Conservation (phyloP, 2,329 filamentous ascomycete genomes). For the Colletotrichum sp. region DNA sequence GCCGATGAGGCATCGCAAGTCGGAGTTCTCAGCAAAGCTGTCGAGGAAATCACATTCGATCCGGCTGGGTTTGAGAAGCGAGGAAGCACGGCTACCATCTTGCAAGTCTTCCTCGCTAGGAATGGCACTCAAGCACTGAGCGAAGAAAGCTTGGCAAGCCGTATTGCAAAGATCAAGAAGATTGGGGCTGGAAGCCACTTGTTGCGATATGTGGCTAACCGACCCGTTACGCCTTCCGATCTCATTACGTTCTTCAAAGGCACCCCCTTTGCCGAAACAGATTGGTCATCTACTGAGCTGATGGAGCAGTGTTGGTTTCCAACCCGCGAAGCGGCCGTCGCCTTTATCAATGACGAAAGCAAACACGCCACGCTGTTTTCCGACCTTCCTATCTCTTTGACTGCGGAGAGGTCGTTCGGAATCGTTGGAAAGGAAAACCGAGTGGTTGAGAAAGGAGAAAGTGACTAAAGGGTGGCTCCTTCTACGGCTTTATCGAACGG, state of each 20-base stretch:
- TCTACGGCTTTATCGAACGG: fast-evolving
- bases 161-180: neutral
- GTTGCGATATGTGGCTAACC: neutral
- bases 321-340: neutral
- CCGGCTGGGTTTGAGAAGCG: neutral
- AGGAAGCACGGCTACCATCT: neutral
- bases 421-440: neutral
- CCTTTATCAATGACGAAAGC: neutral
- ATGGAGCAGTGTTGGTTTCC: slow-evolving; percentile 1
- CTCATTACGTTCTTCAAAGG: neutral
- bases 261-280: neutral
- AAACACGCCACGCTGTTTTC: neutral
- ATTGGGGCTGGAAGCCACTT: neutral
- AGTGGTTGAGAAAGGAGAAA: neutral
- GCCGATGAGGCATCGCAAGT: neutral
- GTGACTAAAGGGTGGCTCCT: neutral
- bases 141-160: neutral
- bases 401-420: neutral
- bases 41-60: neutral
- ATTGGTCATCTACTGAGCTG: neutral
- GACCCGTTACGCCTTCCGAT: neutral
- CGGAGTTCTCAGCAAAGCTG: neutral
- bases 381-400: neutral
- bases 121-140: neutral
- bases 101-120: neutral